Evolutionary conservation across 805 yeast species (phyloP).

Genomic region (Zygoascus biomembranicola): DNA sequence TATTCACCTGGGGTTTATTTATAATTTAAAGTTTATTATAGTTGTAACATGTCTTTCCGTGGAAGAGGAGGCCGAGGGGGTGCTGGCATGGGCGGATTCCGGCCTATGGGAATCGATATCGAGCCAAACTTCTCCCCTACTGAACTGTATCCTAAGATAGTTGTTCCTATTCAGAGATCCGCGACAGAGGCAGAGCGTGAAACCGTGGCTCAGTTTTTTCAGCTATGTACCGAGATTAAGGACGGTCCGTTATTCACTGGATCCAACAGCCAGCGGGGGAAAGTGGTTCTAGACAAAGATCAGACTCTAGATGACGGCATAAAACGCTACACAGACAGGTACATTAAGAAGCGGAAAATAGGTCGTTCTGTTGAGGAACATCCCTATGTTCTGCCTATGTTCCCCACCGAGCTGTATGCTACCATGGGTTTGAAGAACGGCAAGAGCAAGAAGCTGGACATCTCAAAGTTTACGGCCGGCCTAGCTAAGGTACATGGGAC

Average conservation of each 20-base stretch:
- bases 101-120: constrained; percentile 8
- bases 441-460: constrained; percentile 22
- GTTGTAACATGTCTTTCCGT: constrained; percentile 14
- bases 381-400: constrained; percentile 58
- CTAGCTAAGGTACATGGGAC: constrained; percentile 30
- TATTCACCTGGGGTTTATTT: too few species aligned
- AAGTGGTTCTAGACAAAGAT: constrained; percentile 17
- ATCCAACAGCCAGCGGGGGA: constrained; percentile 10
- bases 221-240: constrained; percentile 15
- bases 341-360: constrained; percentile 58
- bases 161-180: constrained; percentile 17
- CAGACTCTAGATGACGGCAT: constrained; percentile 50
- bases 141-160: constrained; percentile 18
- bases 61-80: constrained; percentile 20
- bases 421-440: constrained; percentile 55
- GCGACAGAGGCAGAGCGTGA: constrained; percentile 14
- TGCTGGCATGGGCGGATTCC: constrained; percentile 2
- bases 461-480: constrained; percentile 33
- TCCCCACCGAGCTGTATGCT: constrained; percentile 68
- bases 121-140: constrained; percentile 16
- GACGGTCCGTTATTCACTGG: constrained; percentile 26
- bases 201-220: constrained; percentile 19
- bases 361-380: constrained; percentile 70
- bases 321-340: constrained; percentile 74
- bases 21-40: neutral